Evolutionary conservation across 805 yeast species (phyloP), one percentile per base, ranked within the genome.

Genomic region (Blastobotrys robertii): DNA sequence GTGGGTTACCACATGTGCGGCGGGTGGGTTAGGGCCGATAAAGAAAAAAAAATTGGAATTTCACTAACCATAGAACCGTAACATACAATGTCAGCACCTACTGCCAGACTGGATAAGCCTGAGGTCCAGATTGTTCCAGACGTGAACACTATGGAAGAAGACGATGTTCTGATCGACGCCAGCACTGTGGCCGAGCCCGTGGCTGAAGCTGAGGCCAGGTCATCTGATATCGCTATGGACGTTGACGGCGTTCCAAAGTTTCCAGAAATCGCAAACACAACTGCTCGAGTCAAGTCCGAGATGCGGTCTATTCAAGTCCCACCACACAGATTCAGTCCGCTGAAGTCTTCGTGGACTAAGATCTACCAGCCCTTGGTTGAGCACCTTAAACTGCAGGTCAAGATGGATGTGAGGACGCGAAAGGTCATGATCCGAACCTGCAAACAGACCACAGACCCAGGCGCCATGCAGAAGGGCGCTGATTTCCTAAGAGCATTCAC

Each of bases 401-500:
- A 97, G 66, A 90, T 92, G 97, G 90, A 92, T 63, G 65, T 84
- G 50, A 40, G 52, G n/a, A 84, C 76, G 57, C 79, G 90, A 2
- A 51, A 48, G 37, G 95, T 92, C 28, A 95, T 90, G 60, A 63
- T 92, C 56, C 79, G 84, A 63, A 88, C 97, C 1, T 75, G 82
- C 55, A 77, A 81, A 52, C 70, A 70, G 51, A 88, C 97, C 8
- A 81, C 81, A 3, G 98, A 94, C 56, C 82, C 84, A 15, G 90
- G 95, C 39, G 96, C 98, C 8, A 70, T 92, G 50, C 99, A 92
- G 62, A 92, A 92, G 64, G 99, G 97, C 50, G 96, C 95, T 16
- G 99, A 92, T 66, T 92, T 92, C 59, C 77, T 92, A 45, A 84
- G 85, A 59, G 97, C 98, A 1, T 92, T 92, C 66, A 81, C 96